A percentile compares a stretch with the other conserved stretches of the same genome.
Conservation (phyloP, 2,329 filamentous ascomycete genomes). For the Phaeomoniella chlamydospora region DNA sequence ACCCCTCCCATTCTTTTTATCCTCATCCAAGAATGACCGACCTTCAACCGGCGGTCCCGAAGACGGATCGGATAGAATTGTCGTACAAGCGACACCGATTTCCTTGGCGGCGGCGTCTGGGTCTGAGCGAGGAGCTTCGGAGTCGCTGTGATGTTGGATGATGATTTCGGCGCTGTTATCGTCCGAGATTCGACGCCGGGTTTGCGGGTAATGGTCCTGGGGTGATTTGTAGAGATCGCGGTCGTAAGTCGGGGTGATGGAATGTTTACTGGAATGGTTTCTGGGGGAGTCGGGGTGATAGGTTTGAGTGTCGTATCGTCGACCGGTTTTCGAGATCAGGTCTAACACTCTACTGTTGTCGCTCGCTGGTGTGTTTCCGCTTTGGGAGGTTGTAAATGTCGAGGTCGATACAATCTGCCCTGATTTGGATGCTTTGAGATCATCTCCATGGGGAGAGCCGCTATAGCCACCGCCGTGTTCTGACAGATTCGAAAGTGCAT, state of each 20-base stretch:
- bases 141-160: neutral
- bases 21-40: neutral
- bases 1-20: too few species aligned
- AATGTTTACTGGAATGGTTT: too few species aligned
- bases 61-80: neutral
- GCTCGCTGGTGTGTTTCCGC: neutral
- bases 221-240: too few species aligned
- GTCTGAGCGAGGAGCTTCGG: neutral
- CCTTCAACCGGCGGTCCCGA: neutral
- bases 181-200: neutral
- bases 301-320: too few species aligned
- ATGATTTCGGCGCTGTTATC: neutral
- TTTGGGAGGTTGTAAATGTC: neutral
- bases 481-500: neutral
- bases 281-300: too few species aligned
- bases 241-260: too few species aligned
- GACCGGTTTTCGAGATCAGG: too few species aligned
- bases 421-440: neutral
- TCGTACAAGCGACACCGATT: neutral
- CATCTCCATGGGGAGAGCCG: neutral
- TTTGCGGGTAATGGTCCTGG: neutral
- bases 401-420: neutral
- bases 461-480: neutral
- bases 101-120: neutral
- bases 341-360: too few species aligned